Base-by-base conservation (phyloP, 768 basidiomycete species). In the Coprinellus aureogranulatus region DNA sequence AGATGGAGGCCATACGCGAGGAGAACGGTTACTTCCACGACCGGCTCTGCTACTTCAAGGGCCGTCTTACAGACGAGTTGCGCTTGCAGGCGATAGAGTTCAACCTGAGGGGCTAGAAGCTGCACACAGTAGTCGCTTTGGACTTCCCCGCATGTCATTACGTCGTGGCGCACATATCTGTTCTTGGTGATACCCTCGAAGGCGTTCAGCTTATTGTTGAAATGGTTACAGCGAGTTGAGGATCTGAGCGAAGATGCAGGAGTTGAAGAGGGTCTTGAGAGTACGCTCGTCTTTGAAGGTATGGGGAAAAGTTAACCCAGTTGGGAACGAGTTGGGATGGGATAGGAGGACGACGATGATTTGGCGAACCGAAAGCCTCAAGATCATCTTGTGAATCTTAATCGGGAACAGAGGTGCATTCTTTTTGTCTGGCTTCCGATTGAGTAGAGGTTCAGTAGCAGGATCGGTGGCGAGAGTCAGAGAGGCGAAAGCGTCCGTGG, bases 401-500 rank as follows among this genome's bases (percentile, higher is more conserved):
- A 89, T 86, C 16, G 85, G 85, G 79, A 99, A 95, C 50, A 99
- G 75, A 2, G 97, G 93, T 1, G 93, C 87, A 1, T 82, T 84
- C 75, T 92, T 91, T 75, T 83, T 86, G 71, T 98, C 94, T 3
- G 97, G 97, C 70, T 91, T 90, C 65, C 95, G 87, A 55, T 97
- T 80, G 45, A 99, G 84, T 31, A 92, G 81, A 4, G 77, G 69
- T 46, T 86, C 86, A 1, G 88, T 85, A 0, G 97, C 95, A 9
- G 94, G 95, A 70, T 98, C 97, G 25, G 97, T 98, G 18, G 97
- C 96, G 51, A 99, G 84, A 12, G 97, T 96, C 50, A 98, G 86
- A 25, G 97, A 97, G 55, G 97, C 96, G 68, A 99, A 98, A 1
- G 94, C 96, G 69, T 97, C 95, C 94, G 96, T 96, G 71, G 95